Evolutionary conservation across 2,329 filamentous ascomycete genomes (phyloP), one percentile per base, ranked within the genome.

Genomic region (Botryotinia globosa): DNA sequence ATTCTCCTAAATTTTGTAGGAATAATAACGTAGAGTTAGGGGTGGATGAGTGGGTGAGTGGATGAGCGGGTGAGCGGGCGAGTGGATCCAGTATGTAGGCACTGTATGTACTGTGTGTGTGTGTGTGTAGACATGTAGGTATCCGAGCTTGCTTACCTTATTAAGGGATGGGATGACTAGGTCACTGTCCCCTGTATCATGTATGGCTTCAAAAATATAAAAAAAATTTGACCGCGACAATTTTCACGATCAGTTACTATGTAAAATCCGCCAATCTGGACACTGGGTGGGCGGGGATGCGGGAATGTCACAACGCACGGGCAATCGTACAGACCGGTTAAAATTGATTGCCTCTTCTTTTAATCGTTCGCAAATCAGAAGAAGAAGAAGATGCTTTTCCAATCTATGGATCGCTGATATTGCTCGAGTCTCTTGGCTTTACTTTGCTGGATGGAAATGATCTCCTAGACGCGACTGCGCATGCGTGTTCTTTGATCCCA

Each of bases 221-320:
- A 48, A 66, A 72, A 29, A 14, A 54, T n/a, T 25, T 44, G 39
- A 29, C 65, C 39, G 56, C 45, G 22, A 51, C 22, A 75, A 73
- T 75, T 76, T 71, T 74, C 67, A 77, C 72, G 71, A 76, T 72
- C 65, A 73, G 63, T 72, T 66, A 37, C 45, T 51, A 54, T 67
- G 45, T 77, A n/a, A 56, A 56, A 77, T 75, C 76, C 77, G 76
- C 77, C 75, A 79, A 77, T 77, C 73, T 74, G 77, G 78, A 69
- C 76, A 70, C 74, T 73, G 77, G 77, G 74, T 76, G 74, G 66
- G 63, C 54, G 56, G 70, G 70, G 70, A n/a, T 72, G 70, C 63
- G 63, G 74, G 75, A 72, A 76, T 77, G 73, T 73, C 73, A 77
- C 67, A 73, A 74, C 74, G 78, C 77, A 80, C 78, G 77, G 78